A percentile compares a stretch with the other conserved stretches of the same genome.
phyloP scores from a whole-genome alignment of 2,329 filamentous ascomycete genomes.

The Aspergillus sp. region DNA sequence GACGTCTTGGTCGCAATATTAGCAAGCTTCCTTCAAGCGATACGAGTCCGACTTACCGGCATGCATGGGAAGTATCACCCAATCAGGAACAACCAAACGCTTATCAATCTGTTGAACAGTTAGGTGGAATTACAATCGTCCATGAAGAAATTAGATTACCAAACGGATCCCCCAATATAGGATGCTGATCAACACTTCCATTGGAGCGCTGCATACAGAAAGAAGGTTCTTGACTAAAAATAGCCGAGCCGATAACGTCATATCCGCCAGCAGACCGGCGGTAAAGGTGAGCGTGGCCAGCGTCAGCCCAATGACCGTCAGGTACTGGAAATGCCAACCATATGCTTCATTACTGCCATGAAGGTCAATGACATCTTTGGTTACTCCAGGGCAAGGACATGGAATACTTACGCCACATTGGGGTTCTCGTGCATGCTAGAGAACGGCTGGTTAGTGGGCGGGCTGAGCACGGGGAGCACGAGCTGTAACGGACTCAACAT shows the following conservation, averaged over 20 bases:
- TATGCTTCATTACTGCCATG: slow-evolving; percentile 56
- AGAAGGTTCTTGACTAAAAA: slow-evolving; percentile 62
- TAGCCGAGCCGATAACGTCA: slow-evolving; percentile 53
- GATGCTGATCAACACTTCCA: slow-evolving; percentile 62
- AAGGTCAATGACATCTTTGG: slow-evolving; percentile 16
- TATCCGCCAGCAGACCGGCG: slow-evolving; percentile 57
- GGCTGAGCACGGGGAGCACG: background rate
- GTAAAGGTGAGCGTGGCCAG: slow-evolving; percentile 59
- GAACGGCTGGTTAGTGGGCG: slow-evolving; percentile 8
- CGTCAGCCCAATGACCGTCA: slow-evolving; percentile 63
- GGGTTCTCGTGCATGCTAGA: slow-evolving; percentile 46
- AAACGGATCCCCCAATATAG: slow-evolving; percentile 62
- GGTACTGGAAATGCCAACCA: slow-evolving; percentile 67
- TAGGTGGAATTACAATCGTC: background rate
- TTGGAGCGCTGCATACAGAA: slow-evolving; percentile 58
- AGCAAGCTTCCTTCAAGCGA: slow-evolving; percentile 26
- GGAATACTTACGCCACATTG: slow-evolving; percentile 40
- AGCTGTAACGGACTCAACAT: slow-evolving; percentile 20
- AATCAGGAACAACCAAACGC: slow-evolving; percentile 53
- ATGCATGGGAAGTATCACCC: slow-evolving; percentile 38
- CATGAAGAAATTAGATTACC: slow-evolving; percentile 40
- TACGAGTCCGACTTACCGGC: slow-evolving; percentile 35
- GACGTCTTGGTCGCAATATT: slow-evolving; percentile 36
- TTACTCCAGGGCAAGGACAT: background rate
- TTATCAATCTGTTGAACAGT: slow-evolving; percentile 41